phyloP scores from a whole-genome alignment of 1,139 yeast genomes.

The Taphrina betulina region DNA sequence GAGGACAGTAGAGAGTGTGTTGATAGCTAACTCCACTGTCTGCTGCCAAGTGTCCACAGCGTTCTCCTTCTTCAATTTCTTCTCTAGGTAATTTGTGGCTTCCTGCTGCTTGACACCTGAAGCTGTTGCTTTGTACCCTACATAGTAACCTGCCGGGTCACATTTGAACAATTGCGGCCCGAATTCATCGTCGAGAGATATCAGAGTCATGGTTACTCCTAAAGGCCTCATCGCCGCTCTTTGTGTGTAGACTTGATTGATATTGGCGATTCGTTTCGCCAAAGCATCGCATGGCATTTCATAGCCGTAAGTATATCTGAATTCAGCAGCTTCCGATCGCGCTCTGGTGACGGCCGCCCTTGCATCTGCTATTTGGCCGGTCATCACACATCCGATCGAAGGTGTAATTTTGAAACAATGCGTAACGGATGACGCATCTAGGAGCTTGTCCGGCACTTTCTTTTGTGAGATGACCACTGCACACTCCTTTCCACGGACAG shows the following conservation, averaged over 20 bases:
- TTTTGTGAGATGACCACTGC: slow-evolving; percentile 92
- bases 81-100: slow-evolving; percentile 84
- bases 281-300: slow-evolving; percentile 95
- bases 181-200: slow-evolving; percentile 79
- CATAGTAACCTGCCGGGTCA: slow-evolving; percentile 96
- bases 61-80: slow-evolving; percentile 62
- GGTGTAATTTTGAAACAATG: slow-evolving; percentile 33
- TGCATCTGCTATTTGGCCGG: slow-evolving; percentile 82
- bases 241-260: slow-evolving; percentile 93
- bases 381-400: slow-evolving; percentile 84
- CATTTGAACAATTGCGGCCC: slow-evolving; percentile 93
- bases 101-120: slow-evolving; percentile 98
- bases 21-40: slow-evolving; percentile 85
- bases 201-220: slow-evolving; percentile 59
- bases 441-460: slow-evolving; percentile 63
- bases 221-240: slow-evolving; percentile 99
- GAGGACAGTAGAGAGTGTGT: slow-evolving; percentile 76
- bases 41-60: slow-evolving; percentile 76
- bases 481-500: slow-evolving; percentile 79
- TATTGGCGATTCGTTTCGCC: slow-evolving; percentile 92
- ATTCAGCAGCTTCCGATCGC: slow-evolving; percentile 90
- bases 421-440: slow-evolving; percentile 32
- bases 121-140: slow-evolving; percentile 87
- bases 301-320: slow-evolving; percentile 88
- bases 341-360: slow-evolving; percentile 88